phyloP scores from a whole-genome alignment of 2,329 filamentous ascomycete species.

The Cryphonectria radicalis region DNA sequence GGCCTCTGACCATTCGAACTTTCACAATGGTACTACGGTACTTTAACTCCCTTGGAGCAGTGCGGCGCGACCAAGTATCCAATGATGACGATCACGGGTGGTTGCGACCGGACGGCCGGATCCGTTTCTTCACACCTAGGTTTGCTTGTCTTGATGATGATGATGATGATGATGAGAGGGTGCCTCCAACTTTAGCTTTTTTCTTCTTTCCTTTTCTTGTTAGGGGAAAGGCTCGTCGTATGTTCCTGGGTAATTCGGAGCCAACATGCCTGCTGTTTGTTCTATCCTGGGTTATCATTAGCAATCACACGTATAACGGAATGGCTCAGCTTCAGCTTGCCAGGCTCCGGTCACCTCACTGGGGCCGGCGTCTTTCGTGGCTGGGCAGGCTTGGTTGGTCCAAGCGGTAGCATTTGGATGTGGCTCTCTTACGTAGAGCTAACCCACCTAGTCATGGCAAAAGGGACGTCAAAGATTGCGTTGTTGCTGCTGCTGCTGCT shows the following conservation, averaged over 20 bases:
- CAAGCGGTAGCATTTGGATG: conserved; percentile 14
- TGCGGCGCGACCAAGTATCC: conserved; percentile 21
- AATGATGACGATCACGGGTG: conserved; percentile 23
- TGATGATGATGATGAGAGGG: neutral
- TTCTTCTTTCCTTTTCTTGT: neutral
- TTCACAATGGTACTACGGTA: conserved; percentile 15
- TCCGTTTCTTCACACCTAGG: conserved; percentile 20
- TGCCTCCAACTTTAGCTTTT: conserved; percentile 14
- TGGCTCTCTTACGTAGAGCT: conserved; percentile 20
- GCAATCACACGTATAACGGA: conserved; percentile 1
- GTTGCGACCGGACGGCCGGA: conserved; percentile 23
- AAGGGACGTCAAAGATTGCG: conserved; percentile 10
- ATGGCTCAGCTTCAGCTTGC: conserved; percentile 22
- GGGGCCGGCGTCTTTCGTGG: conserved; percentile 12
- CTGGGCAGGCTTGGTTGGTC: conserved; percentile 26
- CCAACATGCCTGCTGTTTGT: conserved; percentile 22
- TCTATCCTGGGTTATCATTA: conserved; percentile 22
- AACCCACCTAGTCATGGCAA: conserved; percentile 22
- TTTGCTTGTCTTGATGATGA: conserved; percentile 10
- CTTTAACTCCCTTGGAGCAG: conserved; percentile 14
- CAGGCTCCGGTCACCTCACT: conserved; percentile 17
- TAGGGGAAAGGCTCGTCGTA: conserved; percentile 1
- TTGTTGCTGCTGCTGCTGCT: neutral
- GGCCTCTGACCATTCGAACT: conserved; percentile 20
- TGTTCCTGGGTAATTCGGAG: conserved; percentile 17